Percentiles rank a stretch among this genome's conserved stretches.
Conservation (phyloP, 1,284 basidiomycete genomes). For the Cerioporus squamosus region DNA sequence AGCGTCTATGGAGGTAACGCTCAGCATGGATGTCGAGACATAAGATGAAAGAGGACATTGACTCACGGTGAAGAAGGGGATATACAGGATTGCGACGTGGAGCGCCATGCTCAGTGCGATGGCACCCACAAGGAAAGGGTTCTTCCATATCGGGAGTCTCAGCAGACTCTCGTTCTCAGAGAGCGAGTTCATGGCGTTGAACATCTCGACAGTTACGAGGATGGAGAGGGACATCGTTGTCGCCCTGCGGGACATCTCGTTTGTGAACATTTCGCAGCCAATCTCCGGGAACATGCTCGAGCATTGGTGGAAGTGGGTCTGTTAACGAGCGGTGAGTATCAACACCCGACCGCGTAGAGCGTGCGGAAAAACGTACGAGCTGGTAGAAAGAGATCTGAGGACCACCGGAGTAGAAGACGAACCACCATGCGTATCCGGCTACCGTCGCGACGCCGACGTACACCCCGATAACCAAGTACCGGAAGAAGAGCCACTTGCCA, state of each 20-base stretch:
- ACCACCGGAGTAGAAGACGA: constrained; percentile 87
- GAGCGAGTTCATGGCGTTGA: constrained; percentile 98
- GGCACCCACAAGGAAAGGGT: constrained; percentile 88
- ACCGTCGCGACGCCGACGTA: constrained; percentile 97
- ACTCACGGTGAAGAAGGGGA: constrained; percentile 90
- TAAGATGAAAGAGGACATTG: neutral
- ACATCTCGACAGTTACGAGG: constrained; percentile 96
- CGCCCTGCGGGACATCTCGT: constrained; percentile 82
- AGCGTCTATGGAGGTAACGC: constrained; percentile 55
- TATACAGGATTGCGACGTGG: constrained; percentile 94
- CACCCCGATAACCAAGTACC: constrained; percentile 91
- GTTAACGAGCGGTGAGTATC: constrained; percentile 11
- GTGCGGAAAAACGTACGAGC: constrained; percentile 62
- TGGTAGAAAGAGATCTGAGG: constrained; percentile 95
- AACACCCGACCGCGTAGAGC: neutral
- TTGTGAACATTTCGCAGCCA: constrained; percentile 94
- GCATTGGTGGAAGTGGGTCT: constrained; percentile 97
- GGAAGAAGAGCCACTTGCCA: constrained; percentile 93
- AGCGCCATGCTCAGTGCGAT: constrained; percentile 90
- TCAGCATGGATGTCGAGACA: neutral
- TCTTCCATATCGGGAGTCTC: constrained; percentile 90
- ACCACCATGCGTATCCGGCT: constrained; percentile 99
- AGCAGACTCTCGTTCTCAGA: constrained; percentile 97
- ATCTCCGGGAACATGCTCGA: constrained; percentile 81
- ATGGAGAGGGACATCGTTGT: constrained; percentile 97